A percentile compares a stretch with the other conserved stretches of the same genome.
phyloP scores from a whole-genome alignment of 176 grass and related monocot genomes.

The Tuctoria greenei region DNA sequence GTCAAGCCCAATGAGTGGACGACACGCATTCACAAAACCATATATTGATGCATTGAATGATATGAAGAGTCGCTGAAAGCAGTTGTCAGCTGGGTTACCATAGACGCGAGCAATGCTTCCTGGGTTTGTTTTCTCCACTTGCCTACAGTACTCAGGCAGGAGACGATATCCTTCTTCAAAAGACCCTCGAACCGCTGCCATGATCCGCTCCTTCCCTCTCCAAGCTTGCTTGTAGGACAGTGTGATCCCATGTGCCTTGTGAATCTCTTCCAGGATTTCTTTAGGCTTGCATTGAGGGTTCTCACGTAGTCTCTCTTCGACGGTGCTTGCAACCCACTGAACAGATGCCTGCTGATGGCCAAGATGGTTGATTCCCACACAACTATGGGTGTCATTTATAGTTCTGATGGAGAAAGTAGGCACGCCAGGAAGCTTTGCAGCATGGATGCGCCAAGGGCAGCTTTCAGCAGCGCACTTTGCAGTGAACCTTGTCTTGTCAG shows the following conservation, averaged over 20 bases:
- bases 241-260: conserved; percentile 92
- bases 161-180: conserved; percentile 96
- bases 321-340: conserved; percentile 90
- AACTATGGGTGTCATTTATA: conserved; percentile 77
- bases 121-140: conserved; percentile 83
- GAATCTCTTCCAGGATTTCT: conserved; percentile 96
- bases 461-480: conserved; percentile 77
- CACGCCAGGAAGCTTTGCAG: conserved; percentile 84
- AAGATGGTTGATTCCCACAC: conserved; percentile 83
- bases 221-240: conserved; percentile 98
- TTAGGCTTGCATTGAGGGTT: conserved; percentile 98
- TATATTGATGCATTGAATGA: conserved; percentile 93
- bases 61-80: conserved; percentile 80
- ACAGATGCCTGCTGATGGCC: conserved; percentile 98
- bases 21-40: conserved; percentile 94
- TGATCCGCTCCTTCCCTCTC: conserved; percentile 98
- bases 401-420: conserved; percentile 92
- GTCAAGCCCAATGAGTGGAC: conserved; percentile 89
- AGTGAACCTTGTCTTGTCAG: conserved; percentile 85
- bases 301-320: conserved; percentile 85
- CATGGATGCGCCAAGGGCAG: conserved; percentile 92
- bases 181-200: conserved; percentile 86
- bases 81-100: conserved; percentile 72
- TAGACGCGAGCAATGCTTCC: conserved; percentile 86
- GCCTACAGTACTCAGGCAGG: conserved; percentile 79